These are phyloP conservation scores for Hyphopichia pseudoburtonii DNA, from an alignment of 1,139 yeast genomes.

Conservation along the genomic window DNA sequence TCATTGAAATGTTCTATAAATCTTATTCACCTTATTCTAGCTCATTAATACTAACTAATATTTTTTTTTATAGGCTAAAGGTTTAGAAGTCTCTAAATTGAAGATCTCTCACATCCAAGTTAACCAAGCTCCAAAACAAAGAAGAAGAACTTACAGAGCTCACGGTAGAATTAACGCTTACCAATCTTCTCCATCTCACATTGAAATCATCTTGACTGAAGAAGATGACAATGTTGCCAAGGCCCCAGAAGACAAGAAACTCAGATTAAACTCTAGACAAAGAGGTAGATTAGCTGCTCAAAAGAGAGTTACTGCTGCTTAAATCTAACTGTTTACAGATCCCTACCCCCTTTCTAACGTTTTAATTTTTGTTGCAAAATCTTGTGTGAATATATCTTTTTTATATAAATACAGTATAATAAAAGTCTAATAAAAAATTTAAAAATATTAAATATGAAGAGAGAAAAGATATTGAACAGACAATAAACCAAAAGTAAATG, in stretches of 20 bases:
- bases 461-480: no score
- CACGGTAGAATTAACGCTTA: conserved; percentile 99
- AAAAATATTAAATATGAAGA: no score
- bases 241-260: conserved; percentile 82
- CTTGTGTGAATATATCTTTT: conserved; percentile 1
- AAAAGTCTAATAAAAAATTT: conserved; percentile 4
- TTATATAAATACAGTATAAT: conserved; percentile 3
- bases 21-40: no score
- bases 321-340: conserved; percentile 9
- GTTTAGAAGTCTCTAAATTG: conserved; percentile 92
- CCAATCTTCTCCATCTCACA: conserved; percentile 98
- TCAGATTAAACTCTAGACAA: conserved; percentile 86
- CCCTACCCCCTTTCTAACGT: background rate
- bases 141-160: conserved; percentile 99
- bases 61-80: conserved; percentile 61
- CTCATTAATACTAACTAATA: conserved; percentile 11
- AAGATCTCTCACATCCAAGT: conserved; percentile 98
- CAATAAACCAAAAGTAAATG: no score
- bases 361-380: background rate
- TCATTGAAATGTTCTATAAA: no score
- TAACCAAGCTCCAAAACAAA: conserved; percentile 99
- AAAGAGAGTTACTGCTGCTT: conserved; percentile 54
- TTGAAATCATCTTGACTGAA: conserved; percentile 96
- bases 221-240: conserved; percentile 91
- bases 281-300: conserved; percentile 88